phyloP scores from a whole-genome alignment of 805 yeast genomes.

The Candida arabinofermentans region DNA sequence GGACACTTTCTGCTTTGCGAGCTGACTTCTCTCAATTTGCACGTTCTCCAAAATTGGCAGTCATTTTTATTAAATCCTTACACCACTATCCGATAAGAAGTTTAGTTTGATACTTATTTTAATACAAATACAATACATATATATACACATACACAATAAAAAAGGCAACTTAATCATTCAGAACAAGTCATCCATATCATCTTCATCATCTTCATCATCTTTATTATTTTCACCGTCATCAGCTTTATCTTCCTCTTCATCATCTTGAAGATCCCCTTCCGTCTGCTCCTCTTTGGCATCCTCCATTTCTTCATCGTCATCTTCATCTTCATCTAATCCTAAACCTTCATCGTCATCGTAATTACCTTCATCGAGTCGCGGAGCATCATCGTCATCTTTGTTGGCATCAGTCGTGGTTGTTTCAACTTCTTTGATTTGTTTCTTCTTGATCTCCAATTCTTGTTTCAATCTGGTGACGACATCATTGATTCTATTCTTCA shows the following conservation, averaged over 20 bases:
- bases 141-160: background rate
- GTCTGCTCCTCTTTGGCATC: constrained; percentile 26
- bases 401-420: constrained; percentile 20
- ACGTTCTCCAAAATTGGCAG: too few species aligned
- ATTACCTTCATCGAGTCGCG: constrained; percentile 16
- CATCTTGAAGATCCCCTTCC: constrained; percentile 25
- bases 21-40: too few species aligned
- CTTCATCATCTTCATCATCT: constrained; percentile 31
- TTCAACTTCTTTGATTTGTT: constrained; percentile 43
- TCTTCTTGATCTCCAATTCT: constrained; percentile 76
- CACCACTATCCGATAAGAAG: too few species aligned
- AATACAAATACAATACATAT: too few species aligned
- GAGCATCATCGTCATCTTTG: constrained; percentile 54
- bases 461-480: constrained; percentile 73
- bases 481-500: constrained; percentile 81
- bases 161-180: too few species aligned
- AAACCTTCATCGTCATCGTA: constrained; percentile 17
- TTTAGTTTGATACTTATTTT: too few species aligned
- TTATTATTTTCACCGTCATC: constrained; percentile 20
- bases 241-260: constrained; percentile 17
- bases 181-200: constrained; percentile 28
- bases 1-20: too few species aligned
- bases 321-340: constrained; percentile 27
- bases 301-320: constrained; percentile 28
- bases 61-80: background rate